Percentiles rank a stretch among this genome's conserved stretches.
Evolutionary conservation across 768 basidiomycete species (phyloP).

Genomic region (Lactarius deliciosus): DNA sequence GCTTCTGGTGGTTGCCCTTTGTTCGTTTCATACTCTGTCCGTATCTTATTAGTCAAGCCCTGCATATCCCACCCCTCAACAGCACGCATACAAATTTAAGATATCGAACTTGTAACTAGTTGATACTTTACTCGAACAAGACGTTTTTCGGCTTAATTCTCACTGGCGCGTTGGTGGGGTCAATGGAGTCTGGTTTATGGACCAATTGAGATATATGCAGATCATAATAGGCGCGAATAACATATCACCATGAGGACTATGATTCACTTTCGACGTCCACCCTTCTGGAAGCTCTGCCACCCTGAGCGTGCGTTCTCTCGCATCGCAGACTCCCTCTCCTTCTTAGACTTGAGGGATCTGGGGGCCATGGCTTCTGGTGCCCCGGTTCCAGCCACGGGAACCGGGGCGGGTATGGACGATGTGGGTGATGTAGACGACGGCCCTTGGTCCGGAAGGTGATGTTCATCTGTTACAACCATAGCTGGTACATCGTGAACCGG

Average conservation of each 20-base stretch:
- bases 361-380: background rate
- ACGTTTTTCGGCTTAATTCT: constrained; percentile 27
- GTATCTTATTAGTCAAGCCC: constrained; percentile 31
- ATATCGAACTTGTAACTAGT: constrained; percentile 35
- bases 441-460: constrained; percentile 21
- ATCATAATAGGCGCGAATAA: background rate
- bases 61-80: constrained; percentile 30
- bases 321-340: constrained; percentile 21
- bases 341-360: constrained; percentile 13
- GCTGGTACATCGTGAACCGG: background rate
- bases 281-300: constrained; percentile 31
- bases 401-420: constrained; percentile 23
- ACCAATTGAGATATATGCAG: background rate
- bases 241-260: background rate
- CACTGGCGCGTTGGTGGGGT: background rate
- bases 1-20: constrained; percentile 23
- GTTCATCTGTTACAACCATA: background rate
- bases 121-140: constrained; percentile 31
- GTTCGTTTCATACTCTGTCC: constrained; percentile 21
- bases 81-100: constrained; percentile 37
- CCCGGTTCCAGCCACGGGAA: background rate
- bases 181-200: background rate
- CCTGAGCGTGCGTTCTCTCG: constrained; percentile 30
- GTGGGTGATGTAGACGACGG: constrained; percentile 30
- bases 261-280: constrained; percentile 28